phyloP scores from a whole-genome alignment of 2,329 filamentous ascomycete genomes.

The Geosmithia flava region DNA sequence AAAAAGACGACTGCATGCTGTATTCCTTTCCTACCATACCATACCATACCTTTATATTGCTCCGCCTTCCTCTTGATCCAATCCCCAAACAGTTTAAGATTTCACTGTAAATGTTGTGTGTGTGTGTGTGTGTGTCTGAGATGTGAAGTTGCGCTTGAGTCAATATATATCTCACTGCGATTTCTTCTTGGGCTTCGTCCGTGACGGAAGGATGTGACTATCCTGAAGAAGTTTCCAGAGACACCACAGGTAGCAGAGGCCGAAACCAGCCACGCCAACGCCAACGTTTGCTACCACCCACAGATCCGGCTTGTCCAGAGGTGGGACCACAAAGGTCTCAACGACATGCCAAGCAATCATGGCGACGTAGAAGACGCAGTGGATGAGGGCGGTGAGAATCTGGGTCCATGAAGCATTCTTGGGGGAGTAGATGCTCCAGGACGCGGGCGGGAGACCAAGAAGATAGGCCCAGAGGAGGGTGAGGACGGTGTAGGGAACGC shows the following conservation, averaged over 20 bases:
- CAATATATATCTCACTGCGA: conserved; percentile 2
- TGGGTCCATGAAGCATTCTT: conserved; percentile 20
- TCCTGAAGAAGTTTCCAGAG: conserved; percentile 53
- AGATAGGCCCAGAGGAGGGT: conserved; percentile 86
- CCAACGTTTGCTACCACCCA: conserved; percentile 91
- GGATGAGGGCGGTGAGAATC: conserved; percentile 54
- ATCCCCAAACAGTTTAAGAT: too few relatives aligned
- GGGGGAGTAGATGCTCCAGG: conserved; percentile 54
- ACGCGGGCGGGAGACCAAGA: conserved; percentile 72
- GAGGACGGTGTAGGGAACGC: conserved; percentile 74
- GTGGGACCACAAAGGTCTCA: conserved; percentile 57
- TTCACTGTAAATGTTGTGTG: too few relatives aligned
- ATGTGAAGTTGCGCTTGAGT: neutral
- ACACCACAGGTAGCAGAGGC: conserved; percentile 86
- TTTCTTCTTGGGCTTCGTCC: conserved; percentile 25
- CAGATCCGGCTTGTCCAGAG: conserved; percentile 71
- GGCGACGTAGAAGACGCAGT: conserved; percentile 60
- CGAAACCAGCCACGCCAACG: conserved; percentile 74
- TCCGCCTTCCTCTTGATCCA: too few relatives aligned
- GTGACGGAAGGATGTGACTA: conserved; percentile 36
- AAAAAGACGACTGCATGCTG: neutral
- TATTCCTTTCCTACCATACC: neutral
- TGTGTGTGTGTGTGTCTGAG: neutral
- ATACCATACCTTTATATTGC: too few relatives aligned
- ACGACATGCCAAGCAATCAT: conserved; percentile 76